Conservation (phyloP, 129 eudicot species). For the Gnaphalium uliginosum region DNA sequence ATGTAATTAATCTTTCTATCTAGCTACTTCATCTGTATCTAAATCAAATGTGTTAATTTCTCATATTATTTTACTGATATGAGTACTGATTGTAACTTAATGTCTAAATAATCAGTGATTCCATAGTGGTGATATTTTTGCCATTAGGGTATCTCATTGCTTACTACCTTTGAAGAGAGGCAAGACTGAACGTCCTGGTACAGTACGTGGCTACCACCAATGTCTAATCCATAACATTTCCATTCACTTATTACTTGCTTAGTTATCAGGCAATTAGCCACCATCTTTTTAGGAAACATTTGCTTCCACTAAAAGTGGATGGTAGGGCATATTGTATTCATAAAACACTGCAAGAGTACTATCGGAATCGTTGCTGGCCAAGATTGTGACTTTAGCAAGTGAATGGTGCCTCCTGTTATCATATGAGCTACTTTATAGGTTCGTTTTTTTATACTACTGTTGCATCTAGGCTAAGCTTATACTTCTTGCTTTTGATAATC, state of each 20-base stretch:
- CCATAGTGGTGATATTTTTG: neutral
- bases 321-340: conserved; percentile 23
- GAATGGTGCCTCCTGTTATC: conserved; percentile 21
- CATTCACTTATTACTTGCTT: conserved; percentile 1
- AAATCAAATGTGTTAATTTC: neutral
- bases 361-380: conserved; percentile 27
- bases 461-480: conserved; percentile 7
- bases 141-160: neutral
- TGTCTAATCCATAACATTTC: neutral
- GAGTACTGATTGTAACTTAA: neutral
- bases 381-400: conserved; percentile 28
- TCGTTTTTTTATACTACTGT: neutral
- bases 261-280: conserved; percentile 5
- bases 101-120: neutral
- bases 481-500: conserved; percentile 13
- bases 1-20: neutral
- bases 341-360: conserved; percentile 27
- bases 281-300: conserved; percentile 20
- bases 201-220: conserved; percentile 6
- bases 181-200: neutral
- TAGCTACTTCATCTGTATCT: neutral
- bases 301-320: conserved; percentile 24
- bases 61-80: neutral
- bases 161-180: neutral
- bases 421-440: neutral